Percentiles rank a stretch among this genome's conserved stretches.
These are phyloP conservation scores for Zygotorulaspora mrakii DNA, from an alignment of 1,139 yeast genomes.

Conservation along the genomic window DNA sequence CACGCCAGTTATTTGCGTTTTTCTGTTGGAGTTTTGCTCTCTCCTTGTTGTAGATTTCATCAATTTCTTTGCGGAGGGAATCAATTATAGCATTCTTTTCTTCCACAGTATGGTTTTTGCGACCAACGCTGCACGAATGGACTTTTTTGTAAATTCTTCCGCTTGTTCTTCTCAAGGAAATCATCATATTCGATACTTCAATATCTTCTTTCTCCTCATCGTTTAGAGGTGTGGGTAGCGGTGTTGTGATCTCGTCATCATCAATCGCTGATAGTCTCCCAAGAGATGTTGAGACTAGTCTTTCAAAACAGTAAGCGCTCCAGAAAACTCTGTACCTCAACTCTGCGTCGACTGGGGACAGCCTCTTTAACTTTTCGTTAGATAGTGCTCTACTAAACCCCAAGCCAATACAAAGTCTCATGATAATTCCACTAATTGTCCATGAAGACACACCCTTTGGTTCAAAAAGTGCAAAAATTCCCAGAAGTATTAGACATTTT, in stretches of 20 bases:
- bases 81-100: conserved; percentile 36
- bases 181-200: conserved; percentile 41
- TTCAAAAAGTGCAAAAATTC: conserved; percentile 46
- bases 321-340: conserved; percentile 46
- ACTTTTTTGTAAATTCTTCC: conserved; percentile 43
- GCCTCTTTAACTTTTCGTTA: conserved; percentile 27
- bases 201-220: conserved; percentile 42
- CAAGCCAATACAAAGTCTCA: conserved; percentile 42
- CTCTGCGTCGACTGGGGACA: conserved; percentile 40
- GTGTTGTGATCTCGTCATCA: conserved; percentile 47
- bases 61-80: conserved; percentile 41
- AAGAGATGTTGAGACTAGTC: conserved; percentile 43
- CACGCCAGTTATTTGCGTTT: conserved; percentile 33
- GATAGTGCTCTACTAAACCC: conserved; percentile 43
- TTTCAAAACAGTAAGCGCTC: conserved; percentile 49
- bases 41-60: conserved; percentile 41
- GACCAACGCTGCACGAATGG: conserved; percentile 42
- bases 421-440: conserved; percentile 48
- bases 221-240: conserved; percentile 40
- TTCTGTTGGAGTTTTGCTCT: conserved; percentile 24
- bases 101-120: conserved; percentile 29
- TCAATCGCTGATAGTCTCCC: conserved; percentile 46
- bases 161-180: conserved; percentile 43
- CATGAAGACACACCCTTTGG: conserved; percentile 45
- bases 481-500: conserved; percentile 42